phyloP scores from a whole-genome alignment of 2,329 filamentous ascomycete genomes.

The Sporothrix protearum region DNA sequence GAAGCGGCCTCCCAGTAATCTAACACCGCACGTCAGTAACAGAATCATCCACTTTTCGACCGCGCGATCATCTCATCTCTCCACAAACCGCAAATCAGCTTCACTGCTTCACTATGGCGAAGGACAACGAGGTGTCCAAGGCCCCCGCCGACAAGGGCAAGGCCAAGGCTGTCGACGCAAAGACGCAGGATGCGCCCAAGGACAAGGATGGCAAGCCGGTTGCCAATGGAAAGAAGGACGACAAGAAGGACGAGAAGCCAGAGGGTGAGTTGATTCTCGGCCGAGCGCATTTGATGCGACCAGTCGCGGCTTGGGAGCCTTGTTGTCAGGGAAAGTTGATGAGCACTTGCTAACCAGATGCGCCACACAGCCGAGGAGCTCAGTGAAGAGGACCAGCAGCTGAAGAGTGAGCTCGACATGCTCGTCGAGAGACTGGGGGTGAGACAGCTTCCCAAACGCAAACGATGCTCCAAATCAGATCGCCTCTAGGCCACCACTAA shows the following conservation, averaged over 20 bases:
- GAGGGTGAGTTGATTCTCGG: constrained; percentile 41
- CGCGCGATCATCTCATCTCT: not conserved
- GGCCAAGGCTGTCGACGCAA: constrained; percentile 77
- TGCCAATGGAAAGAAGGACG: constrained; percentile 73
- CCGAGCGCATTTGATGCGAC: not conserved
- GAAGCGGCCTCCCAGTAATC: not conserved
- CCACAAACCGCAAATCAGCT: constrained; percentile 13
- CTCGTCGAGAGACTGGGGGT: constrained; percentile 92
- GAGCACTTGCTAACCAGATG: constrained; percentile 12
- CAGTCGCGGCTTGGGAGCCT: too few relatives aligned
- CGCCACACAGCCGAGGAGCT: constrained; percentile 69
- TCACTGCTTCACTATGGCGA: constrained; percentile 63
- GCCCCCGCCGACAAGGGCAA: constrained; percentile 80
- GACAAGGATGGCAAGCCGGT: constrained; percentile 67
- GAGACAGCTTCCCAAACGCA: constrained; percentile 27
- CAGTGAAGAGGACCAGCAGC: constrained; percentile 95
- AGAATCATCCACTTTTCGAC: not conserved
- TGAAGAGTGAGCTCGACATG: constrained; percentile 98
- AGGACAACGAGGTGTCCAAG: constrained; percentile 84
- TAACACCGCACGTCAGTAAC: not conserved
- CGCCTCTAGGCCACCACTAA: too few relatives aligned
- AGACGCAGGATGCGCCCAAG: constrained; percentile 56
- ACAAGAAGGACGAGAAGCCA: constrained; percentile 42
- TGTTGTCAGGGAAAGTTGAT: not conserved
- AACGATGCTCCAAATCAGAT: not conserved